Base-by-base conservation (phyloP, 805 yeast genomes). In the Hanseniaspora mollemarum region DNA sequence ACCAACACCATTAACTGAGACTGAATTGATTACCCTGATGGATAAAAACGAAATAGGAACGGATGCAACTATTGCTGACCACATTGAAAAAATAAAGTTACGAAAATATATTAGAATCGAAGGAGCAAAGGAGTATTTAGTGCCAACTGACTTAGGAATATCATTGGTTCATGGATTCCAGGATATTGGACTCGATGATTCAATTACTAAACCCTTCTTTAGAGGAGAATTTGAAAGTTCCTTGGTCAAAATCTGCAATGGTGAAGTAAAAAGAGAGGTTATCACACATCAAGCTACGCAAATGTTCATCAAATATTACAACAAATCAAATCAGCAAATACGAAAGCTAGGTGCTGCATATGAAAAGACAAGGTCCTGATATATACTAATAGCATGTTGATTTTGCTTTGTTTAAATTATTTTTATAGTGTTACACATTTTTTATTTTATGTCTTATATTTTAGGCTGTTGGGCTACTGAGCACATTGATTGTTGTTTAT, bases 21-120 rank as follows among this genome's bases (percentile, higher is more conserved):
- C 95, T 0, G 98, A 90, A 61, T 71, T 92, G 21, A 87, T 92
- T 66, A 81, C 86, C 9, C 68, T 92, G 43, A 92, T 92, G 99
- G 97, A 94, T 68, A 84, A 80, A 10, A 92, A 92, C 64, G 97
- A 97, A 0, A 92, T 92, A 41, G 99, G 99, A 2, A 92, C 99
- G 0, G 99, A 92, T 69, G 99, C 99, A 0, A 92, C 99, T 0
- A 94, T 92, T 65, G 98, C 97, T 0, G 98, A 92, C 39, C 99
- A 92, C 65, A 92, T 92, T 35, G 87, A 83, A 53, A 88, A 84
- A 60, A 79, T 92, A 39, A 67, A 75, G 26, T 63, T 64, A 10
- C 67, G 98, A 49, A 77, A 78, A 18, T 94, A 88, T 59, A 76
- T 85, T 4, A 69, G n/a, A n/a, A n/a, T 71, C 9, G 70, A 66